phyloP scores from a whole-genome alignment of 805 yeast species.

The Barnettozyma sp. region DNA sequence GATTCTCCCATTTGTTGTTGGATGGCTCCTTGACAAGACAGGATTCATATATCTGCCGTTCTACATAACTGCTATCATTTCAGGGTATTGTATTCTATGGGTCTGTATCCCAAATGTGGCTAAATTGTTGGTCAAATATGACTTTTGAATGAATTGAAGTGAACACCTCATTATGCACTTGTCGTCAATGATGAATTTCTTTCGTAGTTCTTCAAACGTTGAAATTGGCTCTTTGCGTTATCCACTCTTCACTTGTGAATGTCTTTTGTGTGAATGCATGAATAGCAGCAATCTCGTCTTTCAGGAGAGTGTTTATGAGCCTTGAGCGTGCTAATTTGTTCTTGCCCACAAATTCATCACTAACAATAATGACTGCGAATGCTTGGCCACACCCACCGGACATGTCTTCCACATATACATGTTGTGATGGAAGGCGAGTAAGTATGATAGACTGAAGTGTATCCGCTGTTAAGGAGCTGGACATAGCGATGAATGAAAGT shows the following conservation, averaged over 20 bases:
- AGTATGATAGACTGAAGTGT: constrained; percentile 7
- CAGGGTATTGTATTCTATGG: constrained; percentile 13
- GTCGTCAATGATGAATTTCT: background rate
- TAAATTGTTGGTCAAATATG: constrained; percentile 3
- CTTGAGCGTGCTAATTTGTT: constrained; percentile 83
- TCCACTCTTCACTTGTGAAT: constrained; percentile 89
- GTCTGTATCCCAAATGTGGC: constrained; percentile 8
- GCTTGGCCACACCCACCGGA: constrained; percentile 95
- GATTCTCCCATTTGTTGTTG: constrained; percentile 58
- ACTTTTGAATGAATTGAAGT: background rate
- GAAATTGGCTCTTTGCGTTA: constrained; percentile 19
- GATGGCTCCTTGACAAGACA: constrained; percentile 29
- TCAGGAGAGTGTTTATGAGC: constrained; percentile 69
- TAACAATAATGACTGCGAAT: constrained; percentile 85
- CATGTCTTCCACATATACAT: constrained; percentile 70
- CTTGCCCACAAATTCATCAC: constrained; percentile 65
- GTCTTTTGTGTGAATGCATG: constrained; percentile 96
- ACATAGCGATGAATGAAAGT: background rate
- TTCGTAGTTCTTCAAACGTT: constrained; percentile 11
- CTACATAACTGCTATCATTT: constrained; percentile 8
- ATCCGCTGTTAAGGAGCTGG: constrained; percentile 8
- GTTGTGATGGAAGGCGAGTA: constrained; percentile 9
- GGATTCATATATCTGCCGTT: constrained; percentile 26
- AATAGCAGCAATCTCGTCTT: constrained; percentile 77
- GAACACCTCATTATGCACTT: background rate